phyloP scores from a whole-genome alignment of 202 grass and related monocot genomes.

The Elaeis oleifera region DNA sequence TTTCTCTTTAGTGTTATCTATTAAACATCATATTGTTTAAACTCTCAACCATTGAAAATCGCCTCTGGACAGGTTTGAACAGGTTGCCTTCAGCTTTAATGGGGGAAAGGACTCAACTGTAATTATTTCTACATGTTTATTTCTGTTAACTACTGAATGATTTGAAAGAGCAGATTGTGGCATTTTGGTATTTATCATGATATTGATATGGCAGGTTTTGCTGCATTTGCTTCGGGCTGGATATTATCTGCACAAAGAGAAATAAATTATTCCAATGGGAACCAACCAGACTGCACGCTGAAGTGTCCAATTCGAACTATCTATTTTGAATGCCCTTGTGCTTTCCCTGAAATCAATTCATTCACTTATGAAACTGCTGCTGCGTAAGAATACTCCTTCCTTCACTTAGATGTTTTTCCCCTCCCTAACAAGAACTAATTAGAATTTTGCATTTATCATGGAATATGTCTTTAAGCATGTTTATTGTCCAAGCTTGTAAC shows the following conservation, averaged over 20 bases:
- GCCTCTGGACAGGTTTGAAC: conserved; percentile 56
- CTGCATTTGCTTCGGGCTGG: conserved; percentile 91
- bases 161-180: conserved; percentile 9
- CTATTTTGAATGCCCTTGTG: conserved; percentile 88
- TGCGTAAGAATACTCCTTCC: conserved; percentile 36
- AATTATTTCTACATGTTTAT: conserved; percentile 34
- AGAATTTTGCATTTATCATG: neutral
- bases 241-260: conserved; percentile 71
- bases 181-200: neutral
- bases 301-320: conserved; percentile 91
- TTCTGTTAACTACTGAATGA: conserved; percentile 17
- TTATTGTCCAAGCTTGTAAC: neutral
- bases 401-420: neutral
- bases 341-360: conserved; percentile 88
- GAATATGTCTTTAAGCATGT: neutral
- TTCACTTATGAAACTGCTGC: conserved; percentile 93
- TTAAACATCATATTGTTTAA: neutral
- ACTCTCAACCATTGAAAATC: conserved; percentile 26
- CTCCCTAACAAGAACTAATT: too few species aligned
- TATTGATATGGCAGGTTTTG: conserved; percentile 52
- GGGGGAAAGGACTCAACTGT: conserved; percentile 99
- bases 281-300: conserved; percentile 28
- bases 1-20: too few species aligned
- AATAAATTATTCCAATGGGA: conserved; percentile 28
- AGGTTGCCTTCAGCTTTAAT: conserved; percentile 99